Percentiles rank a stretch among this genome's conserved stretches.
These are phyloP conservation scores for Claviceps fusiformis DNA, from an alignment of 2,329 filamentous ascomycete species.

Conservation along the genomic window DNA sequence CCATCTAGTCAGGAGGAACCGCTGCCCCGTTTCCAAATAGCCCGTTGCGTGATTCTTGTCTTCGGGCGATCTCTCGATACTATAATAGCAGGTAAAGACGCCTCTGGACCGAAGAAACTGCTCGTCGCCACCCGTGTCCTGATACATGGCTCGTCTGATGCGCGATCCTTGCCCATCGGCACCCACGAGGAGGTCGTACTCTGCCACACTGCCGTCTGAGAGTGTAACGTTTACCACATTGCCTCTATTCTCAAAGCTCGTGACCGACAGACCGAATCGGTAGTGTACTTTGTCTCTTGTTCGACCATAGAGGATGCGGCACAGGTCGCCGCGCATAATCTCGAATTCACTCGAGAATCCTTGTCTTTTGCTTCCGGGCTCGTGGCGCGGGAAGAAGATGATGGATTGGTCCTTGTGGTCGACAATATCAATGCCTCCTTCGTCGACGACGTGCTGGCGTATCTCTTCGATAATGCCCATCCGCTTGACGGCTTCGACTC, in stretches of 20 bases:
- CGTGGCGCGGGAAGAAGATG: slow-evolving; percentile 21
- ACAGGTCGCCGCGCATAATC: slow-evolving; percentile 41
- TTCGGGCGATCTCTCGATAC: slow-evolving; percentile 14
- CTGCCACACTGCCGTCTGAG: slow-evolving; percentile 8
- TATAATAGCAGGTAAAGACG: slow-evolving; percentile 25
- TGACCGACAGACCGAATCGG: slow-evolving; percentile 11
- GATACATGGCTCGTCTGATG: slow-evolving; percentile 6
- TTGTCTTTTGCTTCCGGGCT: slow-evolving; percentile 7
- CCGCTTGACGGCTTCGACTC: slow-evolving; percentile 23
- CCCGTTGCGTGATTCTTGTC: slow-evolving; percentile 4
- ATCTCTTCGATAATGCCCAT: slow-evolving; percentile 26
- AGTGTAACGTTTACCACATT: slow-evolving; percentile 7
- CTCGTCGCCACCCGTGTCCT: slow-evolving; percentile 3
- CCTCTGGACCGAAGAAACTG: neutral
- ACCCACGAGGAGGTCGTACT: slow-evolving; percentile 8
- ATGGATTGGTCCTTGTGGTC: slow-evolving; percentile 22
- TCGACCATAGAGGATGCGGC: slow-evolving; percentile 26
- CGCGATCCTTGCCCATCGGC: slow-evolving; percentile 10
- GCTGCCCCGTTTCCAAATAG: slow-evolving; percentile 23
- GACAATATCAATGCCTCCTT: slow-evolving; percentile 35
- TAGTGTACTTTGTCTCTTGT: slow-evolving; percentile 15
- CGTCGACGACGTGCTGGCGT: slow-evolving; percentile 24
- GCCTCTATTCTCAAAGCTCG: neutral
- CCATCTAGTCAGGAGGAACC: slow-evolving; percentile 20
- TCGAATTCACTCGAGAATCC: slow-evolving; percentile 35